Evolutionary conservation across 2,329 filamentous ascomycete species (phyloP), one percentile per base, ranked within the genome.

Genomic region (Sclerotinia minor): DNA sequence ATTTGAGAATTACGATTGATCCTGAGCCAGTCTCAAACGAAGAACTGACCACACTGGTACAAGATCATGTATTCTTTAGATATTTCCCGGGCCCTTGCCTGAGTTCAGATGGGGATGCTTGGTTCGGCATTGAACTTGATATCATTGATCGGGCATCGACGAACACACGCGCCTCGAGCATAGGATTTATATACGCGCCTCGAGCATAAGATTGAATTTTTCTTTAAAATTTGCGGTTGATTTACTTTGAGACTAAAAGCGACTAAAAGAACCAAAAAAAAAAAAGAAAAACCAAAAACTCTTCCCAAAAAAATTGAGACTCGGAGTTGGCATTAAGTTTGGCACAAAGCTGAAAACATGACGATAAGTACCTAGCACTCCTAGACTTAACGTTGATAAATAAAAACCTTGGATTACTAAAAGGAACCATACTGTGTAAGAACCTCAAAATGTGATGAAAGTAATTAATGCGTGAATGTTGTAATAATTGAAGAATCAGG

Each of bases 31-130:
- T 57, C 4, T 41, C 35, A 19, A 1, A 26, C 1, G 3, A 1
- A 13, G 5, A 44, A 3, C 9, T 26, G 35, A 7, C 9, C 19
- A 2, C 4, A 19, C 3, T 5, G 29, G 29, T 29, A 29, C 29
- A 29, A 5, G 5, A 5, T 29, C 3, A 29, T 2, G 2, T 5
- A 29, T 29, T 29, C 2, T 29, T 29, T 29, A 29, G 2, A 29
- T 5, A 29, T 29, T 29, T 5, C 29, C 29, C 3, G 29, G 32
- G 32, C 32, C 32, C 3, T 8, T 24, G 21, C 53, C 54, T 19
- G 54, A 19, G 15, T 41, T 57, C n/a, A 41, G 17, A 57, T 44
- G 54, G 54, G 54, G 54, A 44, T 57, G 54, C 13, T 26, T 57
- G 54, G n/a, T 58, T 44, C 35, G 35, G 26, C 6, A 5, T 35